phyloP scores from a whole-genome alignment of 1,139 yeast species.

The Magnusiomyces sp. region DNA sequence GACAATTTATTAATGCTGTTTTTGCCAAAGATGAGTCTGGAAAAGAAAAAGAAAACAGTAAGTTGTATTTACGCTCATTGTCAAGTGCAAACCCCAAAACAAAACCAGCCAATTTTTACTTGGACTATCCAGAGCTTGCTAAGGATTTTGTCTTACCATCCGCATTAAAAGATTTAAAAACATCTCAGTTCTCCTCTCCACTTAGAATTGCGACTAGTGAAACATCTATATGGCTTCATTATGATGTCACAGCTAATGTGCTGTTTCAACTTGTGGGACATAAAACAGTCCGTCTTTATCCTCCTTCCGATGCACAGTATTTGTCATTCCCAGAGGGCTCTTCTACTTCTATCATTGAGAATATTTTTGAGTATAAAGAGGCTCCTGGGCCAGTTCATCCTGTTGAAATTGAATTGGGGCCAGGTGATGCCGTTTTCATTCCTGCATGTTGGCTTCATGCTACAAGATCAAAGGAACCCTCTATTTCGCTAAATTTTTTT shows the following conservation, averaged over 20 bases:
- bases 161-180: slow-evolving; percentile 15
- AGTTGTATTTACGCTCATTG: slow-evolving; percentile 28
- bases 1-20: slow-evolving; percentile 24
- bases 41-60: slow-evolving; percentile 1
- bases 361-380: slow-evolving; percentile 25
- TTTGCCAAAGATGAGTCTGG: slow-evolving; percentile 9
- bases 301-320: slow-evolving; percentile 28
- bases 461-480: slow-evolving; percentile 27
- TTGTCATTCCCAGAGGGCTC: slow-evolving; percentile 29
- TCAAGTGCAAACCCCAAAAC: slow-evolving; percentile 27
- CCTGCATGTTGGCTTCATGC: slow-evolving; percentile 36
- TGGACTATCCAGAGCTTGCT: slow-evolving; percentile 29
- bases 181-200: slow-evolving; percentile 31
- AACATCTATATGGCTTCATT: slow-evolving; percentile 34
- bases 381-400: slow-evolving; percentile 22
- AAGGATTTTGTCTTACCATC: slow-evolving; percentile 29
- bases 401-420: slow-evolving; percentile 27
- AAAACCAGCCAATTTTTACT: slow-evolving; percentile 25
- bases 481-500: slow-evolving; percentile 31
- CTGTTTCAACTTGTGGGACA: slow-evolving; percentile 32
- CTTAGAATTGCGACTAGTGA: slow-evolving; percentile 30
- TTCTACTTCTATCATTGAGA: slow-evolving; percentile 29
- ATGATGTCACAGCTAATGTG: slow-evolving; percentile 33
- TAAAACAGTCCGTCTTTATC: slow-evolving; percentile 30
- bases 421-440: slow-evolving; percentile 33